Conservation (phyloP, 345 rosid species). For the Erucastrum elatum region DNA sequence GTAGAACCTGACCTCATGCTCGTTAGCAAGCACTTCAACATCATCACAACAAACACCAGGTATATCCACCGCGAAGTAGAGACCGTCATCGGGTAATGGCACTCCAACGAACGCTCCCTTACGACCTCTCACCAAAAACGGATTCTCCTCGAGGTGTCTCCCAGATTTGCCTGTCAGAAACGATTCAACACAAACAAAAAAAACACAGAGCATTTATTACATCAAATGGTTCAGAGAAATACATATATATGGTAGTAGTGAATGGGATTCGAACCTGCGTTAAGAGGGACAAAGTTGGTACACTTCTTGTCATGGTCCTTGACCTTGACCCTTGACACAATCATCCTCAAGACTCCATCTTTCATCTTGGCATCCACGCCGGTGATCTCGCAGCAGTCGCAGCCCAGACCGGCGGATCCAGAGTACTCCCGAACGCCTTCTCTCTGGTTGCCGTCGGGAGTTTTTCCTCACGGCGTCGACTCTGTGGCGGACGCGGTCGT, state of each 20-base stretch:
- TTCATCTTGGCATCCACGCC: constrained; percentile 20
- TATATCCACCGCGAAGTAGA: neutral
- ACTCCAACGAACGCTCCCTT: neutral
- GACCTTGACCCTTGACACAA: constrained; percentile 30
- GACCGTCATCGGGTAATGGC: neutral
- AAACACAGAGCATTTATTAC: neutral
- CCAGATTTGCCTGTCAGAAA: neutral
- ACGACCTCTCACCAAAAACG: constrained; percentile 21
- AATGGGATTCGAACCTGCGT: constrained; percentile 6
- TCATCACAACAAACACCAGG: constrained; percentile 17
- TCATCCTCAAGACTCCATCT: constrained; percentile 29
- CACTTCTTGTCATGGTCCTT: constrained; percentile 20
- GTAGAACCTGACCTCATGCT: neutral
- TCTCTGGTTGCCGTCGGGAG: neutral
- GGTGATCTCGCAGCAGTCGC: constrained; percentile 39
- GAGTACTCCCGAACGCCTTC: constrained; percentile 17
- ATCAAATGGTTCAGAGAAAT: neutral
- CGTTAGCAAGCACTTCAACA: neutral
- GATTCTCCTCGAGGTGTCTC: constrained; percentile 4
- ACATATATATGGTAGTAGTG: neutral
- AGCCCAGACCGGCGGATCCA: constrained; percentile 17
- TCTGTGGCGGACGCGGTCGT: constrained; percentile 3
- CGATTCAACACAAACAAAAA: neutral
- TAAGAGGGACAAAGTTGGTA: constrained; percentile 15
- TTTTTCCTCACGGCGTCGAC: constrained; percentile 21